Evolutionary conservation across 177 flowering plant species (phyloP).

Genomic region (Vitis hybrid): DNA sequence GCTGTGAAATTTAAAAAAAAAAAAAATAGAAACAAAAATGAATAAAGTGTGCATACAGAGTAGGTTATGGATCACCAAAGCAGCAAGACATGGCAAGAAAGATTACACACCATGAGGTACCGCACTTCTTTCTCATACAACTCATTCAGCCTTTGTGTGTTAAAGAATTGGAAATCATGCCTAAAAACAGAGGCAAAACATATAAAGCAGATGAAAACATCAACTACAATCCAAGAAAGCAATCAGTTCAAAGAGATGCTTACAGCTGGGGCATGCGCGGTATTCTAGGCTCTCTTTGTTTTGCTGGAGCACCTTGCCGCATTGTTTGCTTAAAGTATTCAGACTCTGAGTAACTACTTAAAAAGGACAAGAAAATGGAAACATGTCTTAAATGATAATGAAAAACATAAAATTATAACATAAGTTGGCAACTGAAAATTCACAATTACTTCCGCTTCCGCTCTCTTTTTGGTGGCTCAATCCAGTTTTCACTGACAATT

Average conservation of each 20-base stretch:
- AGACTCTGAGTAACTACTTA: slow-evolving; percentile 87
- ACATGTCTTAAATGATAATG: neutral
- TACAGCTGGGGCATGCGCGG: slow-evolving; percentile 99
- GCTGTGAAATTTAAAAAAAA: slow-evolving; percentile 35
- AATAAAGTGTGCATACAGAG: neutral
- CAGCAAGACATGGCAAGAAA: neutral
- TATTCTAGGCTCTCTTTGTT: slow-evolving; percentile 92
- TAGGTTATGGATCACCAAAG: neutral
- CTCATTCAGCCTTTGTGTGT: slow-evolving; percentile 84
- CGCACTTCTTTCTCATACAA: slow-evolving; percentile 98
- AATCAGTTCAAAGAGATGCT: slow-evolving; percentile 23
- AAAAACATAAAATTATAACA: neutral
- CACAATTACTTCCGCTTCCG: slow-evolving; percentile 85
- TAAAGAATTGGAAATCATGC: slow-evolving; percentile 97
- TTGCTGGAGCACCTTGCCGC: slow-evolving; percentile 94
- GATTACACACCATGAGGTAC: slow-evolving; percentile 71
- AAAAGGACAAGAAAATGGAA: neutral
- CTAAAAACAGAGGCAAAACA: slow-evolving; percentile 33
- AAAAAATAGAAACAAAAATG: neutral
- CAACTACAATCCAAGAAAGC: neutral
- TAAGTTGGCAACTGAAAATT: neutral
- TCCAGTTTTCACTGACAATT: slow-evolving; percentile 92
- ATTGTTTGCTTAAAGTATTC: slow-evolving; percentile 99
- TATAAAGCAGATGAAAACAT: neutral
- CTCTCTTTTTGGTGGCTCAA: slow-evolving; percentile 95